Evolutionary conservation across 1,284 basidiomycete species (phyloP), one percentile per base, ranked within the genome.

Genomic region (Boletus smithii): DNA sequence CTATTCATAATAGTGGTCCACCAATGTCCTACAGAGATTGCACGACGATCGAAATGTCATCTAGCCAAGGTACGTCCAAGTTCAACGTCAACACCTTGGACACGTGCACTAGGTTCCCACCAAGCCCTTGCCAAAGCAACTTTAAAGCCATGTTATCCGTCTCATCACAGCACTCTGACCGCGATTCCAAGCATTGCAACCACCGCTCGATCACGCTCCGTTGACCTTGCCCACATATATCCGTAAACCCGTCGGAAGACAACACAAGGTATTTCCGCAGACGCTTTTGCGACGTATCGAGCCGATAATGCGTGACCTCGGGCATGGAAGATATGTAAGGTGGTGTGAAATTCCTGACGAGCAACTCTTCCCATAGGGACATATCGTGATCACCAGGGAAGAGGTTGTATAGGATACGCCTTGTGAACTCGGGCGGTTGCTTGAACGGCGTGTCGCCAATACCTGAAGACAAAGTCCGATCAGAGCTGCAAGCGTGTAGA

Each of bases 391-490:
- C 77, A 10, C 82, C 83, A 5, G 81, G 80, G 50, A 75, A 73
- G 22, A 84, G 70, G 55, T 84, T 83, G 59, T 83, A 82, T 13
- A 86, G 66, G 24, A 86, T 77, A 11, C 80, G 76, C 20, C 80
- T 71, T n/a, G 81, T 84, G 62, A 85, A 85, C 35, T 72, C 72
- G 18, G 82, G 77, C 8, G 83, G 82, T 51, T 85, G 81, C 60
- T 86, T 86, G 70, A 86, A 86, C 14, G 80, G 79, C 36, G 78
- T 76, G 54, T 86, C 83, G 17, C 83, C 84, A 44, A 86, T 72
- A 64, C 81, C 84, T 85, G 42, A 33, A 40, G 34, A 3, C 32
- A 18, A 46, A n/a, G n/a, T n/a, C n/a, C n/a, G n/a, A n/a, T n/a
- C n/a, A n/a, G n/a, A n/a, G n/a, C n/a, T n/a, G n/a, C 45, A 49